phyloP scores from a whole-genome alignment of 2,329 filamentous ascomycete genomes.

The Claviceps sp. region DNA sequence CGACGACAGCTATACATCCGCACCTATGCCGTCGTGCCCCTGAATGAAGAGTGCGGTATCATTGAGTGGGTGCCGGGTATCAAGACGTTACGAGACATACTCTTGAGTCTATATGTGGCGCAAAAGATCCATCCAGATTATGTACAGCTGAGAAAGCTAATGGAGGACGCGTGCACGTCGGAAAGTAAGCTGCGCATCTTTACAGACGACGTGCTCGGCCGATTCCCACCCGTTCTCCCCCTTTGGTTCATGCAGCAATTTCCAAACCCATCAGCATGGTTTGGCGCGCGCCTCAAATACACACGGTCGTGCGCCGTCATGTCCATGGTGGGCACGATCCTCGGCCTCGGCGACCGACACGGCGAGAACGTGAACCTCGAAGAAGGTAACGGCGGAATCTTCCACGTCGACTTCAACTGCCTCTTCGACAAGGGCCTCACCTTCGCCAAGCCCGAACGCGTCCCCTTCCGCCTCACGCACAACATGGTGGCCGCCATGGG shows the following conservation, averaged over 20 bases:
- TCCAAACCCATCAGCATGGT: slow-evolving; percentile 85
- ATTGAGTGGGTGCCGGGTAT: slow-evolving; percentile 98
- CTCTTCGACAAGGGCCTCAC: slow-evolving; percentile 96
- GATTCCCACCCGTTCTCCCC: slow-evolving; percentile 73
- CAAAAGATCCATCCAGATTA: slow-evolving; percentile 62
- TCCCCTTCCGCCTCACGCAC: slow-evolving; percentile 93
- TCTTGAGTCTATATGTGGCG: slow-evolving; percentile 65
- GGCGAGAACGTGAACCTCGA: slow-evolving; percentile 95
- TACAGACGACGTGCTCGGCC: slow-evolving; percentile 46
- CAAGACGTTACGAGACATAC: slow-evolving; percentile 83
- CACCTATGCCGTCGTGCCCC: slow-evolving; percentile 89
- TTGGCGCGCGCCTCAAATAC: slow-evolving; percentile 75
- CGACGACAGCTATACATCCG: slow-evolving; percentile 87
- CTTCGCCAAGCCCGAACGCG: slow-evolving; percentile 85
- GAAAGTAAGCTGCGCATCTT: slow-evolving; percentile 56
- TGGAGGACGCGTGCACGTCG: slow-evolving; percentile 48
- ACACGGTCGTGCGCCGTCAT: slow-evolving; percentile 93
- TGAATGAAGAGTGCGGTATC: slow-evolving; percentile 94
- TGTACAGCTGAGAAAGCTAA: slow-evolving; percentile 45
- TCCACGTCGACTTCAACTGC: slow-evolving; percentile 99
- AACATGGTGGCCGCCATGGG: slow-evolving; percentile 99
- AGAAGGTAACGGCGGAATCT: slow-evolving; percentile 81
- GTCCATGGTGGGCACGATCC: slow-evolving; percentile 97
- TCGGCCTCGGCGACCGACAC: slow-evolving; percentile 87
- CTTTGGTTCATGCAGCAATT: slow-evolving; percentile 96